Conservation (phyloP, 2,329 filamentous ascomycete genomes). For the Xylariaceae sp. region DNA sequence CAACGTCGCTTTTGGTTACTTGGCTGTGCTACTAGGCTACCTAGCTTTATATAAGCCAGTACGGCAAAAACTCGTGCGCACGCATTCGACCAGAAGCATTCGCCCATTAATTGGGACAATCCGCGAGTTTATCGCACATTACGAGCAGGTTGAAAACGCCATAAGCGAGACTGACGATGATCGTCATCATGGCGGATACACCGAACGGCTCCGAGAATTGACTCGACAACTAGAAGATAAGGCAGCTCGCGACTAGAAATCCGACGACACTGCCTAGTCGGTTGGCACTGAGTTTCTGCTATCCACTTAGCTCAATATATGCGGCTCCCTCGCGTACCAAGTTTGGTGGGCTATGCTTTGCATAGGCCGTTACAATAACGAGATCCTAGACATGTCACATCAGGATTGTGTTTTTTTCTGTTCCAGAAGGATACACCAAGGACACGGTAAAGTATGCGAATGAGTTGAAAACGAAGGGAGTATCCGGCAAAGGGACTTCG, state of each 20-base stretch:
- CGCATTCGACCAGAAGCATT: slow-evolving; percentile 41
- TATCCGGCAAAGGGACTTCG: neutral
- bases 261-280: neutral
- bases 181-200: slow-evolving; percentile 30
- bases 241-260: slow-evolving; percentile 23
- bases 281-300: neutral
- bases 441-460: slow-evolving; percentile 7
- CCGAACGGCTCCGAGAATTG: slow-evolving; percentile 37
- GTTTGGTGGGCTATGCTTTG: slow-evolving; percentile 15
- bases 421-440: slow-evolving; percentile 3
- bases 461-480: slow-evolving; percentile 5
- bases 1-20: slow-evolving; percentile 80
- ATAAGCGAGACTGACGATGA: slow-evolving; percentile 31
- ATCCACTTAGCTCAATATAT: neutral
- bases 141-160: slow-evolving; percentile 43
- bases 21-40: slow-evolving; percentile 78
- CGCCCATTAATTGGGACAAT: slow-evolving; percentile 46
- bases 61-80: slow-evolving; percentile 38
- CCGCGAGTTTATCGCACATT: slow-evolving; percentile 49
- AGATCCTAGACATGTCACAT: slow-evolving; percentile 16
- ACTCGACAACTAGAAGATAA: slow-evolving; percentile 35
- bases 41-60: slow-evolving; percentile 56
- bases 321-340: neutral
- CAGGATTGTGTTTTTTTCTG: slow-evolving; percentile 4
- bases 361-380: slow-evolving; percentile 16